Conservation (phyloP, 2,329 filamentous ascomycete species). For the Zymoseptoria passerinii region DNA sequence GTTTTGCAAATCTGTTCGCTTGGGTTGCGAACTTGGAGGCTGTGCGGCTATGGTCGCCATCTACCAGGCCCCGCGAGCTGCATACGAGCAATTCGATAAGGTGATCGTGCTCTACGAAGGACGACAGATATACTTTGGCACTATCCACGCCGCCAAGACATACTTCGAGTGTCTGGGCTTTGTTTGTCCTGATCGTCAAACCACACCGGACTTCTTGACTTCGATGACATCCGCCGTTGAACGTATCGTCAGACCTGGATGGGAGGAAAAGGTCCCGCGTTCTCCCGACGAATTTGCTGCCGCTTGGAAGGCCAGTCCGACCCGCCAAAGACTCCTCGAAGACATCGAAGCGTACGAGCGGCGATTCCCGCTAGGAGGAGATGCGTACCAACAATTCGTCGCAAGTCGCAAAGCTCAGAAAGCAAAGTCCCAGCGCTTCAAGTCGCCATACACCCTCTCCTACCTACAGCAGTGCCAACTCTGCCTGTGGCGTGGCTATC, state of each 20-base stretch:
- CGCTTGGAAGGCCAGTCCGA: slow-evolving; percentile 47
- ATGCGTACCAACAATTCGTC: slow-evolving; percentile 38
- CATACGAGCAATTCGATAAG: slow-evolving; percentile 64
- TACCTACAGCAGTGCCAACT: slow-evolving; percentile 66
- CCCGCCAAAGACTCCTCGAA: slow-evolving; percentile 37
- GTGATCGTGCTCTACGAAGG: slow-evolving; percentile 60
- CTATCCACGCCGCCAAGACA: slow-evolving; percentile 51
- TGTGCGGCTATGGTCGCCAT: slow-evolving; percentile 63
- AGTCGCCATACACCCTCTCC: slow-evolving; percentile 77
- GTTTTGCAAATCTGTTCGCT: slow-evolving; percentile 62
- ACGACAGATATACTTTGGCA: slow-evolving; percentile 64
- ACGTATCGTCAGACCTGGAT: slow-evolving; percentile 38
- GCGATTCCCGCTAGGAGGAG: slow-evolving; percentile 39
- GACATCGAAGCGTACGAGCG: slow-evolving; percentile 42
- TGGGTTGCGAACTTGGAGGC: slow-evolving; percentile 58
- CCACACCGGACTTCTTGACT: slow-evolving; percentile 68
- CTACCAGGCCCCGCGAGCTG: slow-evolving; percentile 62
- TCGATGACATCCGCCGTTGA: slow-evolving; percentile 54
- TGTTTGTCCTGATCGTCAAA: slow-evolving; percentile 61
- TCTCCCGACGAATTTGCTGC: slow-evolving; percentile 44
- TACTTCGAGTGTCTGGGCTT: slow-evolving; percentile 70
- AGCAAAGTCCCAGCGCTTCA: slow-evolving; percentile 46
- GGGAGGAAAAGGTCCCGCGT: slow-evolving; percentile 39
- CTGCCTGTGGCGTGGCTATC: slow-evolving; percentile 73
- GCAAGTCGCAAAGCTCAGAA: slow-evolving; percentile 41